phyloP scores from a whole-genome alignment of 2,329 filamentous ascomycete genomes.

The Aspergillus clavatus region DNA sequence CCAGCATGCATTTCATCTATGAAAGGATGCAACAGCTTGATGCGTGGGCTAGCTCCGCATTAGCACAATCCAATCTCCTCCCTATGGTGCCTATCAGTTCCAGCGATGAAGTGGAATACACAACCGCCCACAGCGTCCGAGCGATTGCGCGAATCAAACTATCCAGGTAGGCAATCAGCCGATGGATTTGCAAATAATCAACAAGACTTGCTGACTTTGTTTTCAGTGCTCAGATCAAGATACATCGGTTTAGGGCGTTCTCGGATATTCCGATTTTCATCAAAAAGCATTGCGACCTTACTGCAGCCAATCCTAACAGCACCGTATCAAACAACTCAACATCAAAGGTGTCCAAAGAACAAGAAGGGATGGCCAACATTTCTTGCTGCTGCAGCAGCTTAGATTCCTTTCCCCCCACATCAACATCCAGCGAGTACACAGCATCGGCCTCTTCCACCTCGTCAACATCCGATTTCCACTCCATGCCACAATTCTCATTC shows the following conservation, averaged over 20 bases:
- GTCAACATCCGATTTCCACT: slow-evolving; percentile 26
- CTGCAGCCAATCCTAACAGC: slow-evolving; percentile 24
- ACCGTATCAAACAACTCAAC: slow-evolving; percentile 5
- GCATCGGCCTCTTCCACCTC: slow-evolving; percentile 32
- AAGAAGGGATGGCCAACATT: slow-evolving; percentile 23
- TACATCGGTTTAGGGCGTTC: slow-evolving; percentile 45
- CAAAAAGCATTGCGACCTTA: slow-evolving; percentile 43
- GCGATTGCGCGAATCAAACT: slow-evolving; percentile 43
- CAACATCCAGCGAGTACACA: slow-evolving; percentile 27
- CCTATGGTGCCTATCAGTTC: slow-evolving; percentile 21
- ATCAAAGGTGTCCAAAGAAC: slow-evolving; percentile 12
- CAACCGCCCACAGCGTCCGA: slow-evolving; percentile 38
- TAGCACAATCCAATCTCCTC: slow-evolving; percentile 33
- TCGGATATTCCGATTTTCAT: slow-evolving; percentile 44
- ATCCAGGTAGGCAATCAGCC: slow-evolving; percentile 36
- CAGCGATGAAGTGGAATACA: slow-evolving; percentile 29
- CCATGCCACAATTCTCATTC: slow-evolving; percentile 27
- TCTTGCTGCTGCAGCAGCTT: slow-evolving; percentile 32
- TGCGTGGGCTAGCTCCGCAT: slow-evolving; percentile 34
- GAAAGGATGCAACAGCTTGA: slow-evolving; percentile 42
- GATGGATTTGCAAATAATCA: background rate
- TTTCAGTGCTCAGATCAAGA: slow-evolving; percentile 42
- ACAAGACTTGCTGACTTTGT: background rate
- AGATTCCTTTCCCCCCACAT: slow-evolving; percentile 24
- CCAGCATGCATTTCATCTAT: slow-evolving; percentile 35